A percentile compares a stretch with the other conserved stretches of the same genome.
phyloP scores from a whole-genome alignment of 495 filamentous ascomycete genomes.

The Aspergillus heteromorphus region DNA sequence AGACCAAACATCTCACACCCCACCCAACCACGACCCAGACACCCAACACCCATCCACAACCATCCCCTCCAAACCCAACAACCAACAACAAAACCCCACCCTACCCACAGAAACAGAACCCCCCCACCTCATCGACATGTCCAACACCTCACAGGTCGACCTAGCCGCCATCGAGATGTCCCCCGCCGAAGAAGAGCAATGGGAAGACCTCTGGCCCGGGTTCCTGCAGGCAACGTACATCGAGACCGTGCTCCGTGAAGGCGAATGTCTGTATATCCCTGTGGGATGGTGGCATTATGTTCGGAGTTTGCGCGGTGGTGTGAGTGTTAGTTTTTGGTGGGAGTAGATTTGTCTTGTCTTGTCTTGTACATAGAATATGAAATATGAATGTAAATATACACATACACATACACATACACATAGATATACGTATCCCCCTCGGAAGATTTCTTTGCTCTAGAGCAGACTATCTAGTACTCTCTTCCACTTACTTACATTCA shows the following conservation, averaged over 20 bases:
- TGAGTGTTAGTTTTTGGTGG: slow-evolving; percentile 99
- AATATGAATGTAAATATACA: no score
- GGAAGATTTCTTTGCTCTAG: no score
- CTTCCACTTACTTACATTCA: no score
- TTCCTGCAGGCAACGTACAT: slow-evolving; percentile 61
- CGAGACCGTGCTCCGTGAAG: slow-evolving; percentile 73
- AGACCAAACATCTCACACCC: no score
- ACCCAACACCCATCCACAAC: background rate
- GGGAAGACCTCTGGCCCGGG: slow-evolving; percentile 49
- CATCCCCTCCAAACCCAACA: no score
- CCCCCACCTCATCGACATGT: slow-evolving; percentile 68
- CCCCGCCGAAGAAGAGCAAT: slow-evolving; percentile 42
- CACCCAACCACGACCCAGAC: background rate
- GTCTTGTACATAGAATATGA: no score
- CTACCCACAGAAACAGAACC: slow-evolving; percentile 5
- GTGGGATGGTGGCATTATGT: slow-evolving; percentile 99
- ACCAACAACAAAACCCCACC: no score
- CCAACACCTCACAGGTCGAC: slow-evolving; percentile 79
- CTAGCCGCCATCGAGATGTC: slow-evolving; percentile 50
- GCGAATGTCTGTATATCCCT: slow-evolving; percentile 87
- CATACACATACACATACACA: no score
- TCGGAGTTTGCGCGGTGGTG: slow-evolving; percentile 73
- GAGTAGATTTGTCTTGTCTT: no score
- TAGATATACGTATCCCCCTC: no score
- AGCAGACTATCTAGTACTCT: no score